Evolutionary conservation across 2,329 filamentous ascomycete species (phyloP), one percentile per base, ranked within the genome.

Genomic region (Phyllosticta capitalensis): DNA sequence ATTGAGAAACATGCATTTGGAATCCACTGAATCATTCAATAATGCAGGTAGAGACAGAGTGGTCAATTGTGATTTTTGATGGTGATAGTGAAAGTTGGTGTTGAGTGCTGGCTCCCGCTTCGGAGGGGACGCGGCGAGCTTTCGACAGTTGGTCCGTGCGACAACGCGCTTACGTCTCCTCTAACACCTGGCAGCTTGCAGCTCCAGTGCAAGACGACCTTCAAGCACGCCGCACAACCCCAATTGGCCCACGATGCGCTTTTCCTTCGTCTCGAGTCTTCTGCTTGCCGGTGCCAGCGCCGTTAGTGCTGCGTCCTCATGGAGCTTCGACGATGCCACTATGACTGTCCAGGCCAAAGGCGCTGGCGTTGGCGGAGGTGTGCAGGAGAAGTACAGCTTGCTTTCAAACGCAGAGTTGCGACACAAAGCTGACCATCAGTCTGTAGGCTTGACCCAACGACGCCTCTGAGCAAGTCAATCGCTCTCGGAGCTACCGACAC

Each of bases 261-360:
- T 60, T 64, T 74, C 75, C 33, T 65, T 78, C 59, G 62, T 77
- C 60, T 70, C 75, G 62, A 75, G 75, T 38, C 64, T 77, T 21
- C 65, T 78, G 51, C 68, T 77, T 21, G 68, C 72, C 24, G 69
- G 72, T 62, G 73, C 73, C 50, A 69, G 67, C 59, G 67, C 73
- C 56, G 77, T 75, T 21, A 71, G 74, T 4, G 81, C 81, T 26
- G 79, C 77, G 60, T 76, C 78, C 28, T 81, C 82, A 21, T 92
- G 89, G 89, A 80, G 80, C 59, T 92, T 92, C 67, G 81, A 87
- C 64, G 88, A 91, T 74, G 89, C 81, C 64, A 84, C 81, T 62
- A 78, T 92, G 64, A 80, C 83, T 9, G 78, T 92, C 61, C 77
- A 79, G 64, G 76, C 79, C 74, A 86, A 86, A 76, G 79, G 78